Evolutionary conservation across 2,329 filamentous ascomycete species (phyloP).

Genomic region (Talaromyces rugulosus): DNA sequence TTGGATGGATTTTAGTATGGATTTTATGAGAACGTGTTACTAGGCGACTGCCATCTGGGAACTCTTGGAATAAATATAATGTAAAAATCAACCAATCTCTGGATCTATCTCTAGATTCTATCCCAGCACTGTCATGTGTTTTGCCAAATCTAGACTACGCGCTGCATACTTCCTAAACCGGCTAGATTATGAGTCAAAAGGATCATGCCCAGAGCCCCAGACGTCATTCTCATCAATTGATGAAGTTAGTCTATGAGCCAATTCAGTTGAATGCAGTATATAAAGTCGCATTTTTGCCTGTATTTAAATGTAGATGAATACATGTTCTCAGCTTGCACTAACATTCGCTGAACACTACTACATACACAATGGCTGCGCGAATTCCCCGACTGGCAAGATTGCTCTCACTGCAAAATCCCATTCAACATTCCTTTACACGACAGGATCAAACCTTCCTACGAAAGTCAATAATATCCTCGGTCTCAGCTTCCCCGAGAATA

Average conservation of each 20-base stretch:
- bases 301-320: neutral
- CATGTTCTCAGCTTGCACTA: no score
- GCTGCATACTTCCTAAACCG: neutral
- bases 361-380: neutral
- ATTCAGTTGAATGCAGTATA: neutral
- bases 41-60: no score
- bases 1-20: no score
- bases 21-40: no score
- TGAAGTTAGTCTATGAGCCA: neutral
- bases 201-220: neutral
- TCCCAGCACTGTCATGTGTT: neutral
- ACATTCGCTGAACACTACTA: neutral
- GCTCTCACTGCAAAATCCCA: neutral
- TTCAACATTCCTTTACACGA: neutral
- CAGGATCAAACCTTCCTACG: neutral
- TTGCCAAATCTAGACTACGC: neutral
- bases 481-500: neutral
- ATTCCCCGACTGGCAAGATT: neutral
- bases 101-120: neutral
- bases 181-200: neutral
- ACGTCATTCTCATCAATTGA: no score
- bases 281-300: neutral
- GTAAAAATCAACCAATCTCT: neutral
- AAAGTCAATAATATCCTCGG: neutral
- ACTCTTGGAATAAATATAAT: neutral